Evolutionary conservation across 2,329 filamentous ascomycete species (phyloP), one percentile per base, ranked within the genome.

Genomic region (Fusarium staphyleae): DNA sequence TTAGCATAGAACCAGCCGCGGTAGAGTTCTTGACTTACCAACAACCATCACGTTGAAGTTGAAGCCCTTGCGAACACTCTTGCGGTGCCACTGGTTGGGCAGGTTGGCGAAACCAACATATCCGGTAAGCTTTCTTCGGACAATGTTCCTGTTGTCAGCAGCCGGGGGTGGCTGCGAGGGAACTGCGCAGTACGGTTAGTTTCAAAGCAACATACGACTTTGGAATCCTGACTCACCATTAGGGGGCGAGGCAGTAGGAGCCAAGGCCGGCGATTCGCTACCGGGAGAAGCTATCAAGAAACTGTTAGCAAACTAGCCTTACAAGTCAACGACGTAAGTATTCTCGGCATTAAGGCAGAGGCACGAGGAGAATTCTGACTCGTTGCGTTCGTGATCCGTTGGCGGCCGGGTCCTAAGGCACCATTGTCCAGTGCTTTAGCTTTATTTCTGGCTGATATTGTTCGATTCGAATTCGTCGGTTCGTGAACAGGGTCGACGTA

Each of bases 1-100:
- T 13, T 35, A 9, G 16, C 3, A 18, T 33, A 33, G 13, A 42
- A 24, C 35, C 13, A 15, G 7, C 26, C 3, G 11, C n/a, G 16
- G 6, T 8, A 14, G 15, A 16, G 10, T 22, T 11, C 8, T 29
- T 24, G 9, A 52, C 93, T 73, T 83, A 98, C 95, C 95, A 78
- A 99, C 95, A 78, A 99, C 95, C 95, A 99, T 99, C 68, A 99
- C 95, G 75, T 99, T 99, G 85, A 99, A 99, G 86, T 98, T 99
- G 86, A 99, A 99, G 59, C 95, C 95, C 80, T 99, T 99, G 74
- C 95, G 91, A 71, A 99, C 95, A 86, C 93, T 97, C 89, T 99
- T 99, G 78, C 95, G 93, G 83, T 99, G 95, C 95, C 95, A 99
- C 80, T 99, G 95, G 81, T 99, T 99, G 63, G 95, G 95, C 74